A percentile compares a stretch with the other conserved stretches of the same genome.
Conservation (phyloP, 768 basidiomycete species). For the Rhodotorula toruloides region DNA sequence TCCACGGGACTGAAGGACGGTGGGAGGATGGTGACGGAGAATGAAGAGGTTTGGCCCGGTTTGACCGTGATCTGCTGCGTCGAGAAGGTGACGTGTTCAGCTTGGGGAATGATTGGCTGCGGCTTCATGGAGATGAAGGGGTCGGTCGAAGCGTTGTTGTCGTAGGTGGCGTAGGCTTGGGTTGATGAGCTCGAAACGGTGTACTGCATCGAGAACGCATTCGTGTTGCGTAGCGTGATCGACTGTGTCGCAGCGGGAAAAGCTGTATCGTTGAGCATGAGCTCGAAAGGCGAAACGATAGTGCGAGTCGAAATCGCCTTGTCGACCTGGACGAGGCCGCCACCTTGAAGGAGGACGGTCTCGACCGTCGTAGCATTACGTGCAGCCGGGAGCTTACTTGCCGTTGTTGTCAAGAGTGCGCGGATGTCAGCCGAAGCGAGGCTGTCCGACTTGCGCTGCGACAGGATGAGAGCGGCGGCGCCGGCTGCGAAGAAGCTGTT, state of each 20-base stretch:
- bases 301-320: slow-evolving; percentile 55
- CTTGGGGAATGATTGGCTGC: neutral
- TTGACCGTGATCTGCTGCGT: slow-evolving; percentile 48
- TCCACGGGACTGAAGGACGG: slow-evolving; percentile 44
- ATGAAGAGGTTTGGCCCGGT: slow-evolving; percentile 39
- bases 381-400: slow-evolving; percentile 4
- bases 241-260: slow-evolving; percentile 52
- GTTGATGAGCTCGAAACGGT: slow-evolving; percentile 12
- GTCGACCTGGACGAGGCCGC: slow-evolving; percentile 54
- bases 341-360: slow-evolving; percentile 16
- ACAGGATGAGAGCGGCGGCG: slow-evolving; percentile 47
- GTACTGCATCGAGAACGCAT: slow-evolving; percentile 18
- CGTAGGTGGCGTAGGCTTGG: slow-evolving; percentile 10
- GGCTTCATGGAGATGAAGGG: neutral
- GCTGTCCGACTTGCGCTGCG: slow-evolving; percentile 38
- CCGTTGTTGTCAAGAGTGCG: slow-evolving; percentile 40
- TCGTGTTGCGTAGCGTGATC: slow-evolving; percentile 49
- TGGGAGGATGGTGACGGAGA: slow-evolving; percentile 42
- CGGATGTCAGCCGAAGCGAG: slow-evolving; percentile 38
- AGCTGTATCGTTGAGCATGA: slow-evolving; percentile 62
- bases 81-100: slow-evolving; percentile 9
- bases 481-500: slow-evolving; percentile 38
- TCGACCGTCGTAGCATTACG: neutral
- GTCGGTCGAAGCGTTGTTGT: too few relatives aligned
- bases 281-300: slow-evolving; percentile 56